Evolutionary conservation across 2,329 filamentous ascomycete species (phyloP).

Genomic region (Shiraia bambusicola): DNA sequence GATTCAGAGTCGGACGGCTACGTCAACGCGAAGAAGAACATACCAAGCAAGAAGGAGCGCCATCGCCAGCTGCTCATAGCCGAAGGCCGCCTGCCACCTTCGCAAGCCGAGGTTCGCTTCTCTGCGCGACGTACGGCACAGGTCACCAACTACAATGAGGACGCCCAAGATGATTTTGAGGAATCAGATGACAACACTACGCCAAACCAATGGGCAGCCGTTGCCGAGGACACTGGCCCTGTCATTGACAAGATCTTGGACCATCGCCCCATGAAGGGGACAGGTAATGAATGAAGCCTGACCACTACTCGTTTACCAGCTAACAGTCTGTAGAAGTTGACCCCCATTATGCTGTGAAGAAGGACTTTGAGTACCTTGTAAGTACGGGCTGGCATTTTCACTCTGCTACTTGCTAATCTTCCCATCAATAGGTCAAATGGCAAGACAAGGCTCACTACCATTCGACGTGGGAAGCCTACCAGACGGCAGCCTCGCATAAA

Average conservation of each 20-base stretch:
- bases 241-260: conserved; percentile 91
- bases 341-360: conserved; percentile 49
- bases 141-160: conserved; percentile 68
- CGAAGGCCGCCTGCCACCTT: conserved; percentile 61
- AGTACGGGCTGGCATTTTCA: conserved; percentile 28
- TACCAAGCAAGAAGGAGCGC: conserved; percentile 70
- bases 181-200: conserved; percentile 64
- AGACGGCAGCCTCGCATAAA: conserved; percentile 72
- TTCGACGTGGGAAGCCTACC: conserved; percentile 88
- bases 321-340: conserved; percentile 38
- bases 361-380: conserved; percentile 80
- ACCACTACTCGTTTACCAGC: conserved; percentile 4
- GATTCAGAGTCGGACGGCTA: conserved; percentile 66
- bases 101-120: conserved; percentile 82
- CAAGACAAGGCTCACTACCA: conserved; percentile 93
- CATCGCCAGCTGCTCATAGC: conserved; percentile 69
- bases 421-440: conserved; percentile 77
- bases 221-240: conserved; percentile 74
- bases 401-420: conserved; percentile 14
- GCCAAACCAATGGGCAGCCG: conserved; percentile 69
- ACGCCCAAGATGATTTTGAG: conserved; percentile 59
- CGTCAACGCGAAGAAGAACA: conserved; percentile 70
- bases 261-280: conserved; percentile 73
- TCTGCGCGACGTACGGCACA: conserved; percentile 83
- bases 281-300: conserved; percentile 35